Base-by-base conservation (phyloP, 176 grass and related monocot species). In the Oryza rufipogon region DNA sequence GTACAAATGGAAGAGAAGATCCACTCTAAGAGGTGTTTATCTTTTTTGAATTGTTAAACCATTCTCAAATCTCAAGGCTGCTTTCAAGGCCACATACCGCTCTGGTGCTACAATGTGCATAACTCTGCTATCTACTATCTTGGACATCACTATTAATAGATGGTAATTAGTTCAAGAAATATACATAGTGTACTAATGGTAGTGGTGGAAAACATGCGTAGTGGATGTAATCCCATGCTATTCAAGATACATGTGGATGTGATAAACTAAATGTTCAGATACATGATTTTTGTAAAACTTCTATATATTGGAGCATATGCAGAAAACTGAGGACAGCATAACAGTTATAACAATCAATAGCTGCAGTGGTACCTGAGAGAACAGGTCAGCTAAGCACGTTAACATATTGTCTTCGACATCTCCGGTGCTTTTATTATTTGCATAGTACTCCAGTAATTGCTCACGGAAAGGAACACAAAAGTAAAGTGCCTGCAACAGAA, bases 391-490 rank as follows among this genome's bases (percentile, higher is more conserved):
- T 68, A 98, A 84, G 75, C 93, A 95, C 74, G 91, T 95, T 78
- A 98, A 85, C 66, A 98, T 85, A 82, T 93, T 98, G 25, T 98
- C 96, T 26, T 98, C 93, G 80, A 41, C 89, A 82, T 98, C 96
- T 34, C 76, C 70, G 36, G 72, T 46, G 66, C 64, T 92, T 74
- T 92, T 95, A 80, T 87, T 95, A 77, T 90, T 93, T 30, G 65
- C 89, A 90, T 95, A 98, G 84, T 98, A 93, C 68, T 95, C 91
- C 68, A 98, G 91, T 79, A 98, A 90, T 84, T 98, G 96, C 73
- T 98, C 96, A 22, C 96, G 89, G 56, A 93, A 98, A 82, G 91
- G 93, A 64, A 92, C 74, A 75, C 91, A 95, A 39, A 95, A 98
- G 71, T 93, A 92, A 86, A 95, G 91, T 71, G 91, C 92, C 93